These are phyloP conservation scores for Fistulinella prunicolor DNA, from an alignment of 768 basidiomycete species.

Conservation along the genomic window DNA sequence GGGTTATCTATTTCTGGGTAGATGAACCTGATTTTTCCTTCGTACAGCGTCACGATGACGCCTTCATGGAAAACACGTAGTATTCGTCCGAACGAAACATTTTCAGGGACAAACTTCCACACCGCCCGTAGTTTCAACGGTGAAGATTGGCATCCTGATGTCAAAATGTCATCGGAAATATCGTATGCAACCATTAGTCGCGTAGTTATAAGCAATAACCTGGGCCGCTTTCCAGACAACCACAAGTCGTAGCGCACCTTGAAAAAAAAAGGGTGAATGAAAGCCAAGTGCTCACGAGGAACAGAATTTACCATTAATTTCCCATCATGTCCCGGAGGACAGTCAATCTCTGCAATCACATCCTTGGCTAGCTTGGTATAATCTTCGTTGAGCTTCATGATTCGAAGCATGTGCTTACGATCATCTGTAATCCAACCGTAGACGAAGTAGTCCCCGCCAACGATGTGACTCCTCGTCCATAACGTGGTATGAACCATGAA, in stretches of 20 bases:
- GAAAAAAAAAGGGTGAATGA: neutral
- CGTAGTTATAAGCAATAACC: slow-evolving; percentile 23
- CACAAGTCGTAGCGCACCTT: slow-evolving; percentile 31
- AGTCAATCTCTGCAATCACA: slow-evolving; percentile 26
- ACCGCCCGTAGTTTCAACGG: slow-evolving; percentile 9
- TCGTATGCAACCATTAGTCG: slow-evolving; percentile 30
- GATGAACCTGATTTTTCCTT: slow-evolving; percentile 25
- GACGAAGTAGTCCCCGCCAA: slow-evolving; percentile 23
- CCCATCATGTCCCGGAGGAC: slow-evolving; percentile 26
- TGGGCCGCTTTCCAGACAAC: slow-evolving; percentile 24
- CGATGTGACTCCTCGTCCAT: slow-evolving; percentile 25
- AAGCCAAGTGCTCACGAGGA: neutral
- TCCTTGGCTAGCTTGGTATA: slow-evolving; percentile 22
- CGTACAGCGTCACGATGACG: slow-evolving; percentile 25
- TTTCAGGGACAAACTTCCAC: slow-evolving; percentile 22
- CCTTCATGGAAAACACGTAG: slow-evolving; percentile 27
- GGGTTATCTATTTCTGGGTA: slow-evolving; percentile 24
- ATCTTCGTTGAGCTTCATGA: slow-evolving; percentile 29
- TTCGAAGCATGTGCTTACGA: slow-evolving; percentile 27
- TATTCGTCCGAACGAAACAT: slow-evolving; percentile 27
- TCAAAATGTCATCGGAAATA: slow-evolving; percentile 19
- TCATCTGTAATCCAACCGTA: slow-evolving; percentile 32
- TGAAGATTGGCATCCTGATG: slow-evolving; percentile 7
- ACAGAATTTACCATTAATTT: slow-evolving; percentile 23
- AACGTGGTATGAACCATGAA: slow-evolving; percentile 23